Conservation (phyloP, 345 rosid species). For the Fremontodendron californicum region DNA sequence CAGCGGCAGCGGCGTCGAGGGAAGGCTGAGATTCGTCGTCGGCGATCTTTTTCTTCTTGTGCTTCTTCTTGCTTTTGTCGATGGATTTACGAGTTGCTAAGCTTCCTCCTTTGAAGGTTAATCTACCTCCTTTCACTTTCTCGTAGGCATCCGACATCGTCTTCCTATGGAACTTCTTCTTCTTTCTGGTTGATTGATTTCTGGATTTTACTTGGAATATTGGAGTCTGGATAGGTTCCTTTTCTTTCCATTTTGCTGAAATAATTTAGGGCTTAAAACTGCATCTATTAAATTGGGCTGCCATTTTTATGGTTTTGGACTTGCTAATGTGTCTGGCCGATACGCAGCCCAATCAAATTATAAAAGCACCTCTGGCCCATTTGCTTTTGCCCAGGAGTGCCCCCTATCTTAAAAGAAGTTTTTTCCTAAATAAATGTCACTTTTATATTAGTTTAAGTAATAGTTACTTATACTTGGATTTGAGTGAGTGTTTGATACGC, state of each 20-base stretch:
- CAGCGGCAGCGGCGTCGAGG: conserved; percentile 16
- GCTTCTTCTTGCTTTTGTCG: conserved; percentile 61
- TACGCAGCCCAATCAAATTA: not conserved
- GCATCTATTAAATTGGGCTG: not conserved
- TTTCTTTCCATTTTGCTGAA: not conserved
- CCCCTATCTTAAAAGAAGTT: not conserved
- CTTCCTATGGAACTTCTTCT: not conserved
- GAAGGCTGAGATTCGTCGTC: conserved; percentile 20
- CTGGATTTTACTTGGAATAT: not conserved
- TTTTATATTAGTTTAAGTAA: too few relatives aligned
- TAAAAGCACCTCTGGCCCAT: not conserved
- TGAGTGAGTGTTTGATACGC: too few relatives aligned
- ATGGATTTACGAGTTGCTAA: conserved; percentile 62
- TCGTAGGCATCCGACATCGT: conserved; percentile 74
- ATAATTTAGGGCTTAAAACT: not conserved
- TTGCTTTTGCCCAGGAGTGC: not conserved
- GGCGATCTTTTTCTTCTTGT: conserved; percentile 40
- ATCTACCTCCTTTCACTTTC: conserved; percentile 61
- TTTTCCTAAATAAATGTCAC: too few relatives aligned
- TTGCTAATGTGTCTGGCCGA: not conserved
- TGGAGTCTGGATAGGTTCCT: not conserved
- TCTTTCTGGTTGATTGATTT: not conserved
- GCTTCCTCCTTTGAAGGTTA: conserved; percentile 74
- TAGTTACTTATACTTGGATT: too few relatives aligned
- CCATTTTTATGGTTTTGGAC: not conserved